These are phyloP conservation scores for Fusarium sp. DNA, from an alignment of 2,329 filamentous ascomycete species.

Conservation along the genomic window DNA sequence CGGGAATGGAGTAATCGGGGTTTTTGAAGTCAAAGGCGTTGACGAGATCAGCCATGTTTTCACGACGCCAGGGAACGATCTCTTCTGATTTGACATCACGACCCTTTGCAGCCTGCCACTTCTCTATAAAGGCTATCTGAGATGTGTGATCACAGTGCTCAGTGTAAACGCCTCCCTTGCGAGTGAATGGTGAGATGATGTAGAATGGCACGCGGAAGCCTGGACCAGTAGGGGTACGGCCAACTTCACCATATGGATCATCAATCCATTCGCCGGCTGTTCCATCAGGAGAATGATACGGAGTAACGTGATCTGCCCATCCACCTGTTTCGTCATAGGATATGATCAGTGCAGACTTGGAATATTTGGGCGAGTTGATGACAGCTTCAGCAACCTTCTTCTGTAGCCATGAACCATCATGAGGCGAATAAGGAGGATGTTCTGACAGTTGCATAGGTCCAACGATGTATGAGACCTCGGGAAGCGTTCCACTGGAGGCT, in stretches of 20 bases:
- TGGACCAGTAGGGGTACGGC: background rate
- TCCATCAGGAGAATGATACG: background rate
- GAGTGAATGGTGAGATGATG: slow-evolving; percentile 13
- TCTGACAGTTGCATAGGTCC: slow-evolving; percentile 20
- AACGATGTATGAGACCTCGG: slow-evolving; percentile 16
- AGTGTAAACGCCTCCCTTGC: slow-evolving; percentile 16
- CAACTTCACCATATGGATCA: slow-evolving; percentile 8
- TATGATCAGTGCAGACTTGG: background rate
- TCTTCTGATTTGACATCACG: background rate
- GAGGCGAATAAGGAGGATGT: slow-evolving; percentile 7
- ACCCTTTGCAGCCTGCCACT: slow-evolving; percentile 22
- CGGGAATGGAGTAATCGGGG: background rate
- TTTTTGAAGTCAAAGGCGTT: slow-evolving; percentile 19
- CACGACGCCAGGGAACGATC: slow-evolving; percentile 11
- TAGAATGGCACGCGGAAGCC: slow-evolving; percentile 17
- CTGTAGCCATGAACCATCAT: slow-evolving; percentile 16
- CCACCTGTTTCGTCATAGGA: slow-evolving; percentile 21
- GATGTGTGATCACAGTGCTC: slow-evolving; percentile 18
- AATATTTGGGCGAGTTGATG: slow-evolving; percentile 21
- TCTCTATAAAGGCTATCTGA: background rate
- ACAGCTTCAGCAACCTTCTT: slow-evolving; percentile 12
- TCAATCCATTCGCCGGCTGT: slow-evolving; percentile 19
- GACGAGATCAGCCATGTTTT: slow-evolving; percentile 20
- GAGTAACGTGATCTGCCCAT: slow-evolving; percentile 8
- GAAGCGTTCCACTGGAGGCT: background rate